Conservation (phyloP, 2,329 filamentous ascomycete genomes). For the Pezicula radicicola region DNA sequence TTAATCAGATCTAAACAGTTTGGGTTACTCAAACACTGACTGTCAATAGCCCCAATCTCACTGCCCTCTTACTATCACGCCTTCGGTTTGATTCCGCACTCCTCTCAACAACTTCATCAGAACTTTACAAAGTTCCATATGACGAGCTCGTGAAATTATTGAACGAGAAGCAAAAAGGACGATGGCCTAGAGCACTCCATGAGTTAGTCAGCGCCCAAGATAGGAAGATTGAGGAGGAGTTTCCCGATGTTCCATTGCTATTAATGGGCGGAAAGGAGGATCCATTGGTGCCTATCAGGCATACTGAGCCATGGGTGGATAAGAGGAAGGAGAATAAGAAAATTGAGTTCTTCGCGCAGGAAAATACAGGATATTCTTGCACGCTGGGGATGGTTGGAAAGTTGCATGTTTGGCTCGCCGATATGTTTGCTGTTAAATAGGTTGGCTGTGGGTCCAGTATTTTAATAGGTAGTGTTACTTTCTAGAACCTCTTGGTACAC, state of each 20-base stretch:
- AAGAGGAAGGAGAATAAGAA: constrained; percentile 3
- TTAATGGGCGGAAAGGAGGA: constrained; percentile 12
- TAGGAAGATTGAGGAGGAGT: constrained; percentile 7
- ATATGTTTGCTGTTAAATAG: constrained; percentile 1
- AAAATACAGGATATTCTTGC: constrained; percentile 16
- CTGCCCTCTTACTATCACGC: constrained; percentile 10
- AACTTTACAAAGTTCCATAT: constrained; percentile 6
- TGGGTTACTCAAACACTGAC: too few species aligned
- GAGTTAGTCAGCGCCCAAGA: constrained; percentile 6
- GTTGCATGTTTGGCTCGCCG: constrained; percentile 11
- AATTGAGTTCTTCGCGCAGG: constrained; percentile 14
- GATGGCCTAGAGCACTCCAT: constrained; percentile 7
- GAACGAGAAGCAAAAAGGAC: constrained; percentile 6
- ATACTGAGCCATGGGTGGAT: constrained; percentile 11
- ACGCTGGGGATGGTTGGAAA: constrained; percentile 15
- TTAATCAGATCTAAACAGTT: too few species aligned
- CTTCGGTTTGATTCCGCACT: constrained; percentile 6
- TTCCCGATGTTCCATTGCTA: constrained; percentile 12
- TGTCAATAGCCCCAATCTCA: constrained; percentile 2
- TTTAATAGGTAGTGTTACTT: too few species aligned
- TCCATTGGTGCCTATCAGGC: constrained; percentile 7
- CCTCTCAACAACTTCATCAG: constrained; percentile 1
- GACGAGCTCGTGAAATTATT: constrained; percentile 6
- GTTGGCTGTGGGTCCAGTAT: not conserved
- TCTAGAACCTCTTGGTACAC: too few species aligned